Evolutionary conservation across 768 basidiomycete species (phyloP), one percentile per base, ranked within the genome.

Genomic region (Boletus rubroflammeus): DNA sequence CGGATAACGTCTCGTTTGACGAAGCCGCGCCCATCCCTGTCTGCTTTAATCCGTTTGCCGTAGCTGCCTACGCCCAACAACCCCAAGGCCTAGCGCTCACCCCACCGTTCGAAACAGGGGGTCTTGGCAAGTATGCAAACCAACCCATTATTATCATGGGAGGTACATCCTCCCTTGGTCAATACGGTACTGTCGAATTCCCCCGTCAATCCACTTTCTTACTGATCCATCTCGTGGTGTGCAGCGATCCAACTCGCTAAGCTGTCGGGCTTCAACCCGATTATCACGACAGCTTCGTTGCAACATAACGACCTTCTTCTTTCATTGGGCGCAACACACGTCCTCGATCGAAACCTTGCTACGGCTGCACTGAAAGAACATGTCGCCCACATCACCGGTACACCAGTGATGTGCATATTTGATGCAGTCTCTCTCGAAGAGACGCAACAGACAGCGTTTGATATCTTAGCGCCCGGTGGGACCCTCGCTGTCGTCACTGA

Each of bases 231-330:
- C 3, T 34, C 35, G 5, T 49, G 43, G 11, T 6, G 60, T 26
- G 5, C 26, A 68, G 69, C 52, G n/a, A 70, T 72, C 25, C 72
- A 72, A 53, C 62, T 72, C 13, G 67, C 73, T 7, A 60, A 51
- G n/a, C 39, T 71, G 42, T 70, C 67, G n/a, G 69, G 63, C 11
- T 73, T 73, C 53, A 64, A 56, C 2, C 69, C 68, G 9, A 72
- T 75, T 47, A 67, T 75, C 47, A 65, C 73, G n/a, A 76, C 76
- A 0, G 65, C 76, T 0, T 75, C 76, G 17, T 43, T 62, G 19
- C 57, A 68, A 40, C 68, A 76, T 38, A 51, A 55, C 6, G 63
- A 52, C 5, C 58, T 62, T 9, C 63, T 76, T 26, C 53, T 60
- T 25, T 64, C 67, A 2, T 50, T 73, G 9, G 76, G 75, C 19